Evolutionary conservation across 1,284 basidiomycete genomes (phyloP), one percentile per base, ranked within the genome.

Genomic region (Ceratobasidium sp.): DNA sequence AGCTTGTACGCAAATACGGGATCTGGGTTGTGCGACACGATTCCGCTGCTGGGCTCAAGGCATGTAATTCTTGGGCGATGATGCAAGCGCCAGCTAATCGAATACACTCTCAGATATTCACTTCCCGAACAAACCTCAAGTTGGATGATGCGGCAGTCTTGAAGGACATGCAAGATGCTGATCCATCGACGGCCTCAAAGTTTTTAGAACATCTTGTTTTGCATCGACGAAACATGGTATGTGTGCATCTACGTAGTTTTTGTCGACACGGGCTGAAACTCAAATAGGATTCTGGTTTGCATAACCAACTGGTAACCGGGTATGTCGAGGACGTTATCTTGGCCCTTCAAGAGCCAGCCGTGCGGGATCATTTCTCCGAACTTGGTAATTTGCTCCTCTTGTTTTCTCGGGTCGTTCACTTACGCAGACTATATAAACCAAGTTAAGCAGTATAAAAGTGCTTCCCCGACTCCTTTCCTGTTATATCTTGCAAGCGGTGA

Each of bases 201-300:
- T 96, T 89, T 78, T 83, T 97, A 5, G 94, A 97, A 77, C 87
- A 92, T 78, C 82, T 95, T 0, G 89, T 96, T 0, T 80, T 96
- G 30, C 86, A 87, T 72, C 88, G 88, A 76, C 86, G 88, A 50
- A 90, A 86, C 76, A 84, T 82, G 61, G 91, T 88, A 76, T 16
- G 84, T 73, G 2, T 21, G 3, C 21, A n/a, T n/a, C n/a, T n/a
- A n/a, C 2, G 16, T 28, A 32, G 26, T 23, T 45, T 50, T 59
- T 23, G 39, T 55, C 72, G 23, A 46, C 23, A 34, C 32, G 21
- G 64, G 30, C n/a, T 34, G 46, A 72, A 59, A 39, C 57, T 75
- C 53, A 10, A 39, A 48, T 65, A 91, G 89, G 85, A 88, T 36
- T 80, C 80, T 12, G 83, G 84, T 39, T 79, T 92, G 8, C 90